These are phyloP conservation scores for Tremella mesenterica DNA, from an alignment of 768 basidiomycete genomes.

Conservation along the genomic window DNA sequence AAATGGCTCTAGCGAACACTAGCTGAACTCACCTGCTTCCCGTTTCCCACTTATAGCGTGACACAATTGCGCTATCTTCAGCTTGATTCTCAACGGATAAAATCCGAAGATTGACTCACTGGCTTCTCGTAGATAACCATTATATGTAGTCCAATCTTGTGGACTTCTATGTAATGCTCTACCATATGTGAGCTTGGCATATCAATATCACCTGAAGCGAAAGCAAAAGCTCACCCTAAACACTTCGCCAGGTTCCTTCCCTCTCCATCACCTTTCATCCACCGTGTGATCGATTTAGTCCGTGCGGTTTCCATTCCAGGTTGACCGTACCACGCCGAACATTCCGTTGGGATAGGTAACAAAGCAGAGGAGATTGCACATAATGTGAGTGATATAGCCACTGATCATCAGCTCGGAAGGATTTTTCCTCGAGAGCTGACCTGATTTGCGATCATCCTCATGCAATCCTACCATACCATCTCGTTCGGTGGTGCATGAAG, in stretches of 20 bases:
- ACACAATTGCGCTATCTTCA: constrained; percentile 30
- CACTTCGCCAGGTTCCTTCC: constrained; percentile 7
- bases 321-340: constrained; percentile 26
- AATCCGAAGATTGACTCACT: constrained; percentile 16
- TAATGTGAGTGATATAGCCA: constrained; percentile 37
- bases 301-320: constrained; percentile 13
- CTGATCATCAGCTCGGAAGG: constrained; percentile 8
- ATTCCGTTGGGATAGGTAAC: constrained; percentile 33
- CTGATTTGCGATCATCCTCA: constrained; percentile 11
- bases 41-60: constrained; percentile 25
- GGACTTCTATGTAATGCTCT: constrained; percentile 40
- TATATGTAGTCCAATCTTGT: constrained; percentile 43
- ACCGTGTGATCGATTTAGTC: background rate
- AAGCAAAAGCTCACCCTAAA: background rate
- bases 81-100: constrained; percentile 2
- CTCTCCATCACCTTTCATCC: background rate
- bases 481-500: background rate
- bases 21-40: constrained; percentile 17
- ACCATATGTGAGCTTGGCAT: background rate
- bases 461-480: constrained; percentile 3
- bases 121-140: constrained; percentile 35
- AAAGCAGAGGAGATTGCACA: constrained; percentile 36
- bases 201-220: background rate
- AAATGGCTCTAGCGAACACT: background rate
- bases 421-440: background rate